phyloP scores from a whole-genome alignment of 768 basidiomycete genomes.

The Leccinellum luteum region DNA sequence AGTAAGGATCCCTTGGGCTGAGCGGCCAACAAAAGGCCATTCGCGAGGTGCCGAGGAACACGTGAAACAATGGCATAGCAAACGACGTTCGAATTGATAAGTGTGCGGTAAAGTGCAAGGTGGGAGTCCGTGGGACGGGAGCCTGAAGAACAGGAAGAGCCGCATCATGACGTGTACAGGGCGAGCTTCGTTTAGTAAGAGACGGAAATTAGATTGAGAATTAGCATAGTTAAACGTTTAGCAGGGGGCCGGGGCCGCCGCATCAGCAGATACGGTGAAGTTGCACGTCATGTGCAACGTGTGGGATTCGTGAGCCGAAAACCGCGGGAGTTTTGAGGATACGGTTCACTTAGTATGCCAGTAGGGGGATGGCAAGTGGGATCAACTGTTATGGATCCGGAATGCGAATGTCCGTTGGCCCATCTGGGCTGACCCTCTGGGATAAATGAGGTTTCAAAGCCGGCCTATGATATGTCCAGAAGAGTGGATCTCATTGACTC shows the following conservation, averaged over 20 bases:
- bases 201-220: conserved; percentile 25
- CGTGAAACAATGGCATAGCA: conserved; percentile 18
- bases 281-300: conserved; percentile 1
- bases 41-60: conserved; percentile 25
- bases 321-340: not conserved
- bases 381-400: conserved; percentile 6
- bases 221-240: conserved; percentile 34
- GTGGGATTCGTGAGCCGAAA: not conserved
- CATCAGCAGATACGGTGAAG: not conserved
- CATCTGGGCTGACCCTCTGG: conserved; percentile 11
- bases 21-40: conserved; percentile 8
- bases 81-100: conserved; percentile 1
- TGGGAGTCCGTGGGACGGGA: not conserved
- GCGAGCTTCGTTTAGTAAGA: conserved; percentile 17
- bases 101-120: not conserved
- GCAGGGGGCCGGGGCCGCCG: conserved; percentile 10
- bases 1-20: conserved; percentile 5
- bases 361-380: not conserved
- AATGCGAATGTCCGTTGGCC: not conserved
- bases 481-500: conserved; percentile 4
- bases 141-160: conserved; percentile 1
- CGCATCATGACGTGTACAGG: conserved; percentile 23
- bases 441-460: conserved; percentile 4
- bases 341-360: not conserved
- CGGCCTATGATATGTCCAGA: not conserved